Evolutionary conservation across 768 basidiomycete genomes (phyloP).

Genomic region (Tricholoma matsutake): DNA sequence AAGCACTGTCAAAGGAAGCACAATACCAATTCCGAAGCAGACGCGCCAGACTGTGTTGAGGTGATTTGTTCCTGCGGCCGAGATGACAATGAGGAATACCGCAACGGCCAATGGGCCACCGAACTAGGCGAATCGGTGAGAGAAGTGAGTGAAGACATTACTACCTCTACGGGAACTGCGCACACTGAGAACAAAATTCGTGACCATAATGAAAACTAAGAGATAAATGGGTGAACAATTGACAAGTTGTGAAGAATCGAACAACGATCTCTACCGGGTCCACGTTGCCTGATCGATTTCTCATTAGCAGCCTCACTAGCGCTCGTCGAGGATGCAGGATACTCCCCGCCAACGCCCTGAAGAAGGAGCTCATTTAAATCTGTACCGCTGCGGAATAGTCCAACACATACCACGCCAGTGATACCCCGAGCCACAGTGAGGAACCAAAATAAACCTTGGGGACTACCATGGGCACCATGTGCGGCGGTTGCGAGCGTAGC

Average conservation of each 20-base stretch:
- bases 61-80: slow-evolving; percentile 60
- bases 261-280: slow-evolving; percentile 42
- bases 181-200: slow-evolving; percentile 66
- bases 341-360: slow-evolving; percentile 75
- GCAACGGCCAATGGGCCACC: slow-evolving; percentile 65
- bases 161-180: slow-evolving; percentile 13
- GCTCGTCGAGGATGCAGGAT: slow-evolving; percentile 67
- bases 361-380: neutral
- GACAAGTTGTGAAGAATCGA: slow-evolving; percentile 3
- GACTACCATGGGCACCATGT: slow-evolving; percentile 54
- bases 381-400: neutral
- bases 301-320: slow-evolving; percentile 77
- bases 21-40: slow-evolving; percentile 60
- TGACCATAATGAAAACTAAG: slow-evolving; percentile 73
- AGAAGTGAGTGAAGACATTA: neutral
- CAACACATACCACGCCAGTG: slow-evolving; percentile 53
- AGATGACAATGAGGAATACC: slow-evolving; percentile 66
- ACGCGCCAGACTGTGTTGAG: slow-evolving; percentile 66
- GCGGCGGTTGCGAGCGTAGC: slow-evolving; percentile 67
- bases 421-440: slow-evolving; percentile 67
- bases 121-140: slow-evolving; percentile 35
- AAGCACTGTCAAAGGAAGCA: slow-evolving; percentile 65
- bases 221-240: neutral
- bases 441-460: slow-evolving; percentile 68
- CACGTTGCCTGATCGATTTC: slow-evolving; percentile 54